Evolutionary conservation across 805 yeast genomes (phyloP), one percentile per base, ranked within the genome.

Genomic region (Wickerhamiella alocasiicola): DNA sequence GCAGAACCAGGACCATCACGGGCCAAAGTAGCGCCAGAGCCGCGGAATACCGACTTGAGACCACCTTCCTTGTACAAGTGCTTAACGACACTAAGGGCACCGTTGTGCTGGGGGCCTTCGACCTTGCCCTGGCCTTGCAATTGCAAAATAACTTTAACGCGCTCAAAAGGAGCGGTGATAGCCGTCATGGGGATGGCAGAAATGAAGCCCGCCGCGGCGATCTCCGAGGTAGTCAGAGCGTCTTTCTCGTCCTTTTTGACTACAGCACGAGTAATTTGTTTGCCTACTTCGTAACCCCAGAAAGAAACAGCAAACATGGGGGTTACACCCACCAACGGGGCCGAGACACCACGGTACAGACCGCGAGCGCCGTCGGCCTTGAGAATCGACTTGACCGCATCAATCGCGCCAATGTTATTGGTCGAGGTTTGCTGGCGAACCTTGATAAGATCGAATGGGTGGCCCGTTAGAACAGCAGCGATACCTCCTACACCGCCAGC

Each of bases 1-100:
- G 97, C 97, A 12, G 93, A 79, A 1, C 98, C 98, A 1, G 98
- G 97, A 1, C 96, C 97, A 57, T 88, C 98, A 60, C 98, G 75
- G 15, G 95, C 93, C 46, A 88, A 64, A 1, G 98, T 88, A 2
- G 96, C 95, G 12, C 70, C 70, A 0, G 95, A 81, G 15, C 98
- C 98, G 59, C 83, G 82, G 63, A 81, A 88, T 20, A 91, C 69
- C 1, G 96, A 87, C 44, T 70, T 62, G 18, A 87, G 49, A 21
- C 96, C 96, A 25, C 96, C 96, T 34, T 79, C 74, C 29, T 67
- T 66, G 52, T 84, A 74, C 53, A 88, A 71, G 52, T 74, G 73
- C 46, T 65, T 66, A 24, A 85, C 76, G 2, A 79, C 82, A 23
- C 73, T 67, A 11, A 66, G 61, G 12, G 82, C 76, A 1, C 72